Percentiles rank a stretch among this genome's conserved stretches.
Evolutionary conservation across 2,329 filamentous ascomycete genomes (phyloP).

Genomic region (Xylaria sp.): DNA sequence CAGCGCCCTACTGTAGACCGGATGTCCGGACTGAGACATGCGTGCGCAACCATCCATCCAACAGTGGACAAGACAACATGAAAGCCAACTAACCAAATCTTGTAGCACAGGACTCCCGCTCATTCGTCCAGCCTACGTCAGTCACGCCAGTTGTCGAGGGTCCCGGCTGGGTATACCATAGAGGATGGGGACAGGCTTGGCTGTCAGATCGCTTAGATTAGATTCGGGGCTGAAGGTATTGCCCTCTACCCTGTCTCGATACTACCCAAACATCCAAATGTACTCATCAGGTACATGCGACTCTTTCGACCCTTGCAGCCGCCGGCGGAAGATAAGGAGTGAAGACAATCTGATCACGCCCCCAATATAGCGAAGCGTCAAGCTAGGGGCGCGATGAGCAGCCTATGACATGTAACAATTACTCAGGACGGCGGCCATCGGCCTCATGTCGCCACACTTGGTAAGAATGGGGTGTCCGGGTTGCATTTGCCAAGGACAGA

Average conservation of each 20-base stretch:
- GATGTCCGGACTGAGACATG: constrained; percentile 10
- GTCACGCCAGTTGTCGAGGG: constrained; percentile 12
- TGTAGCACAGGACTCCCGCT: constrained; percentile 14
- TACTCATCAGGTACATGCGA: constrained; percentile 4
- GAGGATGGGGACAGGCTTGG: constrained; percentile 16
- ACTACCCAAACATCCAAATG: constrained; percentile 21
- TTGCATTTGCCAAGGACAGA: constrained; percentile 16
- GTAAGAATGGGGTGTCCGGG: constrained; percentile 6
- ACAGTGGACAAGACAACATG: not conserved
- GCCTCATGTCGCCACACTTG: constrained; percentile 3
- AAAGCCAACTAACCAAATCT: constrained; percentile 15
- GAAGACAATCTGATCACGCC: constrained; percentile 8
- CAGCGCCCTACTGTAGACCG: not conserved
- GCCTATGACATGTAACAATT: constrained; percentile 18
- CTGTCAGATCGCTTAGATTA: constrained; percentile 25
- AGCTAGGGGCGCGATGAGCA: not conserved
- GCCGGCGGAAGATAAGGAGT: constrained; percentile 3
- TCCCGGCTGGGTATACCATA: constrained; percentile 1
- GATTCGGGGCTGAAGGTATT: constrained; percentile 29
- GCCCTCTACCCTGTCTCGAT: constrained; percentile 16
- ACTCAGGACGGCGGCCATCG: constrained; percentile 5
- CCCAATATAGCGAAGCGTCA: not conserved
- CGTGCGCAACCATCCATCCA: not conserved
- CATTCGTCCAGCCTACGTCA: constrained; percentile 2
- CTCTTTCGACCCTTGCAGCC: constrained; percentile 14